phyloP scores from a whole-genome alignment of 345 rosid species.

The Boechera retrofracta region DNA sequence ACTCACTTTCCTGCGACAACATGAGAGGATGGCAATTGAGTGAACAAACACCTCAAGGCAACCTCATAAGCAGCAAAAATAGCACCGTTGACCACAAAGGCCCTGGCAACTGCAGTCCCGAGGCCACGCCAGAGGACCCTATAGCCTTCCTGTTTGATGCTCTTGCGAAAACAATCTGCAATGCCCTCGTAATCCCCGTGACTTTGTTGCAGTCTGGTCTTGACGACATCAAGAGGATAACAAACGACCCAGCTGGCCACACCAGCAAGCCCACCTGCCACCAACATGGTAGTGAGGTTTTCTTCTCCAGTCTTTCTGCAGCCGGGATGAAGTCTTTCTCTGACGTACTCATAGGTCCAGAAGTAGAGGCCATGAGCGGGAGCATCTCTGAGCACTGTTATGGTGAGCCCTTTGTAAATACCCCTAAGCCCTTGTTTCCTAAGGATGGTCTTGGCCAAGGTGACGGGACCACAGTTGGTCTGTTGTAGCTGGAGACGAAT shows the following conservation, averaged over 20 bases:
- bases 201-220: slow-evolving; percentile 75
- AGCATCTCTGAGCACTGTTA: slow-evolving; percentile 83
- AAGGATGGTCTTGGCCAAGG: slow-evolving; percentile 65
- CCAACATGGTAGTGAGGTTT: slow-evolving; percentile 72
- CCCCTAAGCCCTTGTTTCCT: slow-evolving; percentile 65
- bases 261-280: slow-evolving; percentile 88
- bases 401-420: slow-evolving; percentile 70
- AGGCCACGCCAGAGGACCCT: slow-evolving; percentile 86
- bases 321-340: slow-evolving; percentile 88
- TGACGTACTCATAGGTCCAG: slow-evolving; percentile 84
- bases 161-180: slow-evolving; percentile 66
- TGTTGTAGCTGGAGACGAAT: slow-evolving; percentile 82
- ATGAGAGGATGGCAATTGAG: slow-evolving; percentile 51
- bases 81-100: slow-evolving; percentile 93
- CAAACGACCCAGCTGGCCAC: slow-evolving; percentile 92
- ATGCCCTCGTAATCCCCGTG: slow-evolving; percentile 66
- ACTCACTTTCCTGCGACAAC: slow-evolving; percentile 24
- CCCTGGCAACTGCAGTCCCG: slow-evolving; percentile 96
- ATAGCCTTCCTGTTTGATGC: slow-evolving; percentile 70
- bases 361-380: slow-evolving; percentile 87
- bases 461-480: slow-evolving; percentile 55
- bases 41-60: slow-evolving; percentile 79
- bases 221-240: slow-evolving; percentile 87
- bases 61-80: slow-evolving; percentile 85
- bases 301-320: slow-evolving; percentile 81